Conservation (phyloP, 441 rosid genomes). For the Gossypium laxum region DNA sequence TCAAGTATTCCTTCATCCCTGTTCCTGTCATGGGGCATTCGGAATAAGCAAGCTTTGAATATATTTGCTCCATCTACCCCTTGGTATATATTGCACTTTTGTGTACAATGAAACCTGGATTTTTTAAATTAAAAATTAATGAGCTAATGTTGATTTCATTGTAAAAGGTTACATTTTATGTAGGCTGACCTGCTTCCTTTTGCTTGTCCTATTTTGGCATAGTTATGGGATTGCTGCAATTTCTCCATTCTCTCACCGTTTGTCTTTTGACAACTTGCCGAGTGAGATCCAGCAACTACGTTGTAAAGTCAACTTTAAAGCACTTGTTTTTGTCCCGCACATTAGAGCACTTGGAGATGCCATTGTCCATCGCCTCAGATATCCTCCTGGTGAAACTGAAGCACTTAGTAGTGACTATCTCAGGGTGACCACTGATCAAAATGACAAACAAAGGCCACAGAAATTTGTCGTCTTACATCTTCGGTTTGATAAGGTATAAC, state of each 20-base stretch:
- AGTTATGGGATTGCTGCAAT: conserved; percentile 89
- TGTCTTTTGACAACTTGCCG: conserved; percentile 80
- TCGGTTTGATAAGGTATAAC: conserved; percentile 82
- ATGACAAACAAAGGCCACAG: conserved; percentile 32
- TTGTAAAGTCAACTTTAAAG: conserved; percentile 91
- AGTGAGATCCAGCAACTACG: conserved; percentile 67
- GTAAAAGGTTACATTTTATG: neutral
- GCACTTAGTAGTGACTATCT: conserved; percentile 29
- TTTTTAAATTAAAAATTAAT: neutral
- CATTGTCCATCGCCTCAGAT: conserved; percentile 58
- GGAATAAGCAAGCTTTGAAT: neutral
- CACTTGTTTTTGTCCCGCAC: conserved; percentile 75
- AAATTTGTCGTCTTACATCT: conserved; percentile 86
- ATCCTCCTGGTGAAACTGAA: conserved; percentile 35
- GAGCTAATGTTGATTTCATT: neutral
- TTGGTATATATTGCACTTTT: neutral
- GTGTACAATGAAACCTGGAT: neutral
- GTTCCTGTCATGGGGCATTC: neutral
- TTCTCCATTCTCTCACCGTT: conserved; percentile 90
- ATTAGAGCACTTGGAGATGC: conserved; percentile 81
- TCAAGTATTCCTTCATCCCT: neutral
- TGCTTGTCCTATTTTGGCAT: conserved; percentile 22
- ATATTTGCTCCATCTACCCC: neutral
- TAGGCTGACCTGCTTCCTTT: no score
- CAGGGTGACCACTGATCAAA: conserved; percentile 31